These are phyloP conservation scores for Penicillium sp. DNA, from an alignment of 2,329 filamentous ascomycete genomes.

Conservation along the genomic window DNA sequence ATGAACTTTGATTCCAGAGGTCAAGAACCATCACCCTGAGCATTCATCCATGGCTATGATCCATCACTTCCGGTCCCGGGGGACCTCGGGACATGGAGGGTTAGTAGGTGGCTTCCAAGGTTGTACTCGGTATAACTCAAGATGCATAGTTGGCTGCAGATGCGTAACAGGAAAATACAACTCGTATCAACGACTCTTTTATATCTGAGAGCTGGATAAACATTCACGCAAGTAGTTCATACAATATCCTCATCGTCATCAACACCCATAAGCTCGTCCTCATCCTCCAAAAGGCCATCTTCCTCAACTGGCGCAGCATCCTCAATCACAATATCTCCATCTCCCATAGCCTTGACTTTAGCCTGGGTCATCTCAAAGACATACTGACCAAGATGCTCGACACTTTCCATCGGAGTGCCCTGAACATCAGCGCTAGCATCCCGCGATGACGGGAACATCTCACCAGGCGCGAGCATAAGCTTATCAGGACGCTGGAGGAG, in stretches of 20 bases:
- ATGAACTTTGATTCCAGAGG: no score
- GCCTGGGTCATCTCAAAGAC: constrained; percentile 93
- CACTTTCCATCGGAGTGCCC: constrained; percentile 76
- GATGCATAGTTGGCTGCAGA: no score
- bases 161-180: background rate
- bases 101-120: no score
- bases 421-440: constrained; percentile 49
- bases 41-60: no score
- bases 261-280: constrained; percentile 37
- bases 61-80: no score
- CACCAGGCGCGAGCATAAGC: constrained; percentile 76
- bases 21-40: no score
- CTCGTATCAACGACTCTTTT: background rate
- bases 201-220: background rate
- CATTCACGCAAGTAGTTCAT: constrained; percentile 25
- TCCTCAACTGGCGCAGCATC: constrained; percentile 34
- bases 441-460: constrained; percentile 76
- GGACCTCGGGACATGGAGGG: no score
- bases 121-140: no score
- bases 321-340: constrained; percentile 40
- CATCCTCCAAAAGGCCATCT: constrained; percentile 34
- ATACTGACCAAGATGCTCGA: constrained; percentile 94
- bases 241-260: constrained; percentile 37
- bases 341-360: constrained; percentile 61
- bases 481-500: constrained; percentile 78